Conservation (phyloP, 345 rosid species). For the Barbarea vulgaris region DNA sequence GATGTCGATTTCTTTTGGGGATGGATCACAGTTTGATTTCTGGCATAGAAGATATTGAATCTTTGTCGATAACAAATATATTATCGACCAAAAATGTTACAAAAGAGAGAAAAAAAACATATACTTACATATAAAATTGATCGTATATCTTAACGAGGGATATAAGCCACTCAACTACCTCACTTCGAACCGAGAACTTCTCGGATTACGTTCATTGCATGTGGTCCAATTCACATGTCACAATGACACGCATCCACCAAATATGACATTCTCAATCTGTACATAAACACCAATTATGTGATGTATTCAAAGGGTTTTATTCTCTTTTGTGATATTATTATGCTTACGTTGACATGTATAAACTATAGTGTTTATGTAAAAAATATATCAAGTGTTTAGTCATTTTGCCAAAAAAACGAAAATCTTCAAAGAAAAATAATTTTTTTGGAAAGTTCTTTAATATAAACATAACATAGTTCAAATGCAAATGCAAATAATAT, state of each 20-base stretch:
- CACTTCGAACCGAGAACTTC: slow-evolving; percentile 15
- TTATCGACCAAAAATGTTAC: background rate
- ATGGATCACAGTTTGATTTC: background rate
- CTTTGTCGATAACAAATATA: background rate
- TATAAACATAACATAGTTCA: background rate
- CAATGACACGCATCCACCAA: slow-evolving; percentile 20
- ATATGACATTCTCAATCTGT: background rate
- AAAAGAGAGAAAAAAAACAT: background rate
- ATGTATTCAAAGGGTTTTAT: background rate
- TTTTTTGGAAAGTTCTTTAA: background rate
- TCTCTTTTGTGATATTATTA: background rate
- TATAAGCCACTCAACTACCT: slow-evolving; percentile 21
- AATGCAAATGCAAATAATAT: background rate
- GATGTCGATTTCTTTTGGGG: background rate
- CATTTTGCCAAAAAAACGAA: background rate
- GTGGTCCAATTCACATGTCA: slow-evolving; percentile 36
- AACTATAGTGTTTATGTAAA: background rate
- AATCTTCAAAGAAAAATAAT: background rate
- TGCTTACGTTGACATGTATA: background rate
- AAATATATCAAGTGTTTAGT: background rate
- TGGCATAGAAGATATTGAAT: background rate
- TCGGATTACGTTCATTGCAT: slow-evolving; percentile 28
- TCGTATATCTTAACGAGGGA: slow-evolving; percentile 3
- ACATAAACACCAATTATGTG: background rate
- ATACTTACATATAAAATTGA: background rate